Evolutionary conservation across 768 basidiomycete species (phyloP).

Genomic region (Collybia sordida): DNA sequence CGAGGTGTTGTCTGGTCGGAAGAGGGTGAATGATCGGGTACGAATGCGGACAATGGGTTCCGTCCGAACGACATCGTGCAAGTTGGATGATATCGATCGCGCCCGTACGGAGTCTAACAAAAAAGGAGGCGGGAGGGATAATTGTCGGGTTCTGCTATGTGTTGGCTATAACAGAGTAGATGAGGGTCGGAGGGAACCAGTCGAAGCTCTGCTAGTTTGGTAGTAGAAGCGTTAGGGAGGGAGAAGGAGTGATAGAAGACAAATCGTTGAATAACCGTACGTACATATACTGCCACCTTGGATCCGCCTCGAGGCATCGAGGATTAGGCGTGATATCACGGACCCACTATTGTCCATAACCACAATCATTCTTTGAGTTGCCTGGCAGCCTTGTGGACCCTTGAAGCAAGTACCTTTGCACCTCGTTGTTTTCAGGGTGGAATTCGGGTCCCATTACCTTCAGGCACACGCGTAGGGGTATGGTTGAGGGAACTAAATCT

Average conservation of each 20-base stretch:
- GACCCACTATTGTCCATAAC: not conserved
- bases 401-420: no score
- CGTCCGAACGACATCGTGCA: not conserved
- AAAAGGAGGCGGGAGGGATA: not conserved
- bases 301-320: slow-evolving; percentile 6
- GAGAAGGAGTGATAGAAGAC: not conserved
- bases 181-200: not conserved
- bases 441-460: not conserved
- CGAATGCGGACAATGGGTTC: not conserved
- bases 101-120: not conserved
- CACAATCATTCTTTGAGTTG: not conserved
- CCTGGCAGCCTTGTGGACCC: slow-evolving; percentile 1
- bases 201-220: not conserved
- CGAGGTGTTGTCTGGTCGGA: not conserved
- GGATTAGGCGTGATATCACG: not conserved
- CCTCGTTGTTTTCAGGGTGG: not conserved
- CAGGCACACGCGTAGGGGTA: not conserved
- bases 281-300: slow-evolving; percentile 3
- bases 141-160: not conserved
- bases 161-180: not conserved
- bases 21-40: not conserved
- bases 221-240: not conserved
- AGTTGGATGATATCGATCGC: not conserved
- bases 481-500: not conserved
- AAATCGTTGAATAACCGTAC: slow-evolving; percentile 1